Evolutionary conservation across 23 red algal genomes (phyloP).

Genomic region (Agarophyton chilense): DNA sequence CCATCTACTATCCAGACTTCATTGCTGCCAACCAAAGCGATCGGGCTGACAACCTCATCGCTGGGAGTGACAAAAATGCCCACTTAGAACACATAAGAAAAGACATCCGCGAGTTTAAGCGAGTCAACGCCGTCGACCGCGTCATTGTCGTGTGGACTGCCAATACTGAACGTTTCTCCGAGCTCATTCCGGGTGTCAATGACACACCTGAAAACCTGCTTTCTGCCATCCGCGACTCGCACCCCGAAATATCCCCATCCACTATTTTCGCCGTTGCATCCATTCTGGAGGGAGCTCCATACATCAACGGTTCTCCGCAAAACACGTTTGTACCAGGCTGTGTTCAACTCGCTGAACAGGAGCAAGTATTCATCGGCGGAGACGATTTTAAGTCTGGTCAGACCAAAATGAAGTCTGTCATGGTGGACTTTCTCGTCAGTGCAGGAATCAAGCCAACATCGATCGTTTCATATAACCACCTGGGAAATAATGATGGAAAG

Average conservation of each 20-base stretch:
- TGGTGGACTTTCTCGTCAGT: constrained; percentile 93
- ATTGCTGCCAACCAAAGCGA: constrained; percentile 94
- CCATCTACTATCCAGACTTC: constrained; percentile 92
- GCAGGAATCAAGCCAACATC: constrained; percentile 93
- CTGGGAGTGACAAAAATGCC: constrained; percentile 81
- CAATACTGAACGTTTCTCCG: constrained; percentile 95
- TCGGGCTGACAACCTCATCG: constrained; percentile 88
- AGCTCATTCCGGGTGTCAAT: constrained; percentile 85
- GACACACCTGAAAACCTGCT: constrained; percentile 91
- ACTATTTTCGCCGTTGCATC: constrained; percentile 97
- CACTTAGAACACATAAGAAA: constrained; percentile 84
- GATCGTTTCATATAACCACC: constrained; percentile 97
- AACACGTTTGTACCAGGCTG: constrained; percentile 99
- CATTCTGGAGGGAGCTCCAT: constrained; percentile 95
- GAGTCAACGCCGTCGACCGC: constrained; percentile 74
- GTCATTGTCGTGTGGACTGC: constrained; percentile 99
- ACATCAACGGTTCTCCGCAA: constrained; percentile 97
- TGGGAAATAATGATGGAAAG: constrained; percentile 98
- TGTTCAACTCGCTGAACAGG: constrained; percentile 82
- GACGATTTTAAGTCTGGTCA: constrained; percentile 99
- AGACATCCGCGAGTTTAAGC: constrained; percentile 91
- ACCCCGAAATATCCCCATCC: constrained; percentile 88
- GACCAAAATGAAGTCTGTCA: constrained; percentile 97
- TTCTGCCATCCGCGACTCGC: constrained; percentile 69
- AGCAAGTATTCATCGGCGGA: constrained; percentile 90